Evolutionary conservation across 2,329 filamentous ascomycete genomes (phyloP).

Genomic region (Helminthosporium solani): DNA sequence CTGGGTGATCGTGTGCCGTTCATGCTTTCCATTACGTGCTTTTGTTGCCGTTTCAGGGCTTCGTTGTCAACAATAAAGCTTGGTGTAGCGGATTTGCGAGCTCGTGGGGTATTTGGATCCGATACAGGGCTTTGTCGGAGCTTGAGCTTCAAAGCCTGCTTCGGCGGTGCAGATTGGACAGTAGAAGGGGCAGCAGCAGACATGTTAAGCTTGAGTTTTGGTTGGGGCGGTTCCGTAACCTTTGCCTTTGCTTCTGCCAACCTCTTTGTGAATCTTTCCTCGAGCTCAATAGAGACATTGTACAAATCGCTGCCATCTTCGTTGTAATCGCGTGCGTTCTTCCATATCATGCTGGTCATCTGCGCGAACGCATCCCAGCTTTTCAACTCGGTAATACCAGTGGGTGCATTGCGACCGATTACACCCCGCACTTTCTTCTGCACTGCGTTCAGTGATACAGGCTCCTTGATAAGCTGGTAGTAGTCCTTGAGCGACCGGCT

Average conservation of each 20-base stretch:
- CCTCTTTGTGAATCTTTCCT: conserved; percentile 69
- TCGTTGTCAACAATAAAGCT: conserved; percentile 57
- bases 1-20: conserved; percentile 40
- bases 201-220: conserved; percentile 80
- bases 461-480: conserved; percentile 78
- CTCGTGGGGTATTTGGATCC: conserved; percentile 43
- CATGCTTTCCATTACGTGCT: conserved; percentile 53
- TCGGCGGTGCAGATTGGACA: conserved; percentile 23
- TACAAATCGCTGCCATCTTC: conserved; percentile 88
- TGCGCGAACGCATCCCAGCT: conserved; percentile 81
- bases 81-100: conserved; percentile 46
- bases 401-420: conserved; percentile 64
- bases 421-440: conserved; percentile 75
- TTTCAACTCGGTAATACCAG: conserved; percentile 68
- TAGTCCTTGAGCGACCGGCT: conserved; percentile 78
- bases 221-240: conserved; percentile 70
- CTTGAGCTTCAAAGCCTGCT: conserved; percentile 64
- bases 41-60: conserved; percentile 54
- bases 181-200: conserved; percentile 36
- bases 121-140: conserved; percentile 44
- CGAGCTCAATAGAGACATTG: conserved; percentile 72
- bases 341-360: conserved; percentile 78
- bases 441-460: conserved; percentile 74
- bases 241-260: conserved; percentile 70
- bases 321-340: conserved; percentile 85